These are phyloP conservation scores for Phytophthora ramorum DNA, from an alignment of 352 stramenopile genomes.

Conservation along the genomic window DNA sequence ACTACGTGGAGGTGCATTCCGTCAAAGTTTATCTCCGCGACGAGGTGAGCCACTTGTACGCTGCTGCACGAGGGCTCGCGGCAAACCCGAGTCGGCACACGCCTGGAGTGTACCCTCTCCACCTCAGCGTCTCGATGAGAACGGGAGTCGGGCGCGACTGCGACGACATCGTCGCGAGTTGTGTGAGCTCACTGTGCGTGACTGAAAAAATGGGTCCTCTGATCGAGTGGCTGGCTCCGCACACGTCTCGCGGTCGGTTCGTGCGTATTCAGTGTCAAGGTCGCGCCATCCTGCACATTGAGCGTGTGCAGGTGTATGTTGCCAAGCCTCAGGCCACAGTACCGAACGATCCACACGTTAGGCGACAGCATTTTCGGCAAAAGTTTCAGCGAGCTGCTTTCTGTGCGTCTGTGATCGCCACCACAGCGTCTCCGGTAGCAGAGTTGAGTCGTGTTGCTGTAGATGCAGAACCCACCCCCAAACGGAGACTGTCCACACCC, in stretches of 20 bases:
- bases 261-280: constrained; percentile 63
- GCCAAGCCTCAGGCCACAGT: constrained; percentile 25
- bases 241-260: constrained; percentile 63
- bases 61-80: constrained; percentile 5
- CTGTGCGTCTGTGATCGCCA: constrained; percentile 58
- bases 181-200: constrained; percentile 50
- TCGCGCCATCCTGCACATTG: constrained; percentile 62
- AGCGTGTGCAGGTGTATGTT: constrained; percentile 64
- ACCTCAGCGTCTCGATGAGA: constrained; percentile 74
- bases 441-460: not conserved
- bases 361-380: constrained; percentile 29
- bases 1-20: constrained; percentile 57
- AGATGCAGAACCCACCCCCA: constrained; percentile 6
- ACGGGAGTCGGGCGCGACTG: constrained; percentile 61
- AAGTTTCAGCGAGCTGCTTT: constrained; percentile 66
- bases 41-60: constrained; percentile 47
- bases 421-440: constrained; percentile 1
- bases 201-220: constrained; percentile 30
- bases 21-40: constrained; percentile 53
- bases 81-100: constrained; percentile 20
- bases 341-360: constrained; percentile 25
- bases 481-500: constrained; percentile 6
- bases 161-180: constrained; percentile 62
- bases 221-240: constrained; percentile 57
- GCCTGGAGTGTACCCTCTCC: constrained; percentile 50